Base-by-base conservation (phyloP, 345 rosid genomes). In the Syzygium aqueum region DNA sequence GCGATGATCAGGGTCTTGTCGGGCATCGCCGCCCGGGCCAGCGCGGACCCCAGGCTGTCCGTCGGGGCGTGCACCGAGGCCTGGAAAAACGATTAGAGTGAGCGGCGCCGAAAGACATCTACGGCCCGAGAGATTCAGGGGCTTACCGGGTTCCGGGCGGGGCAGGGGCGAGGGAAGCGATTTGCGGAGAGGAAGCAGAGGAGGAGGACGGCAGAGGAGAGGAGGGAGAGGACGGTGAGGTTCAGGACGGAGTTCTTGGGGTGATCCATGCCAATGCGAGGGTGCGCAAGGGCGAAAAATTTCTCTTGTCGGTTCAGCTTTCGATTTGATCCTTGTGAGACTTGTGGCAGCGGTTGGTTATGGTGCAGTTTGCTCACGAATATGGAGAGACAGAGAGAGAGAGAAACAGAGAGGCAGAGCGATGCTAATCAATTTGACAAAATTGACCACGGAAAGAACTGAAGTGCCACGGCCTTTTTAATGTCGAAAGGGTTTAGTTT, bases 1-100 rank as follows among this genome's bases (percentile, higher is more conserved):
- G 96, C 91, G 25, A 97, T 92, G 84, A 97, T 94, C 85, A 96
- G 86, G 2, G 95, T 93, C 67, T 88, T 94, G 92, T 95, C 93
- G 25, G 90, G 90, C 91, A 86, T 95, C 5, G 96, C 83, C 9
- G 97, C 95, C 53, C 57, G 90, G 5, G 86, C 89, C 84, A 97
- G 56, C 3, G 90, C 94, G 52, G 61, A n/a, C 28, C 90, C 95
- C 1, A 97, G 93, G 84, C 92, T 92, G 51, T 96, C 96, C 15
- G 87, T 22, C 15, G 80, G 13, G 10, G 80, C 80, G 12, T 33
- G 85, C 11, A 19, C 53, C 65, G 85, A 14, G 52, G 85, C 85
- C 37, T 84, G 56, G 11, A 25, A 84, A 33, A 49, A 6, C 85
- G 46, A 16, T 8, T 2, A 5, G 85, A 5, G 84, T 77, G 25